phyloP scores from a whole-genome alignment of 176 grass and related monocot genomes.

The Cenchrus americanus region DNA sequence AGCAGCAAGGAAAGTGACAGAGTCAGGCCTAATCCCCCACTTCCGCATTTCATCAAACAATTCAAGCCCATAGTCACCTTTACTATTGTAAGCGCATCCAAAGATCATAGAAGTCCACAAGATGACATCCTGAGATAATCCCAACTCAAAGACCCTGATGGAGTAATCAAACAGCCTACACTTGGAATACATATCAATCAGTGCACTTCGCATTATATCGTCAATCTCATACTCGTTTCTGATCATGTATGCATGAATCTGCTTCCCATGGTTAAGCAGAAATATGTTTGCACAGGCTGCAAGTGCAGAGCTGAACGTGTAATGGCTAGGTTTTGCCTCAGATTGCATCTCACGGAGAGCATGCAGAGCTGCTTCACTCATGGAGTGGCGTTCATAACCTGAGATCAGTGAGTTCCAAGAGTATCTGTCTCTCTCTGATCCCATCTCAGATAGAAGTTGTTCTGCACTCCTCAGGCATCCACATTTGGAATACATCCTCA shows the following conservation, averaged over 20 bases:
- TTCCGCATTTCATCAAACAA: slow-evolving; percentile 78
- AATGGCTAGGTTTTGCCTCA: slow-evolving; percentile 64
- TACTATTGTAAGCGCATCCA: slow-evolving; percentile 78
- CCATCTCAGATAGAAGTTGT: slow-evolving; percentile 55
- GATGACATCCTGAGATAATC: slow-evolving; percentile 56
- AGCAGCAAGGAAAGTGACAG: slow-evolving; percentile 68
- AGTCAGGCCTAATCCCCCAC: slow-evolving; percentile 61
- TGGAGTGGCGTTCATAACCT: slow-evolving; percentile 70
- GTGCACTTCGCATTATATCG: slow-evolving; percentile 69
- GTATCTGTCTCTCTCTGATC: slow-evolving; percentile 55
- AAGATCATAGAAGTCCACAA: slow-evolving; percentile 89
- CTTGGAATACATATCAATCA: slow-evolving; percentile 96
- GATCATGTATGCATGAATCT: slow-evolving; percentile 89
- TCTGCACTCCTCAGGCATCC: slow-evolving; percentile 75
- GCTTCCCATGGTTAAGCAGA: slow-evolving; percentile 66
- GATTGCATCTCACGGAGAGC: slow-evolving; percentile 68
- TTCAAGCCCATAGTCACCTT: slow-evolving; percentile 76
- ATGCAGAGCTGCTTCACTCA: slow-evolving; percentile 76
- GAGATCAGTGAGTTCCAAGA: slow-evolving; percentile 92
- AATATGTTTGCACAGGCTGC: slow-evolving; percentile 95
- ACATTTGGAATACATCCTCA: slow-evolving; percentile 87
- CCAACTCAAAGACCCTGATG: slow-evolving; percentile 65
- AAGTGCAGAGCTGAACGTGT: slow-evolving; percentile 73
- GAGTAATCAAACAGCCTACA: slow-evolving; percentile 82
- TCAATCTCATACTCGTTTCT: slow-evolving; percentile 77